These are phyloP conservation scores for Erigeron canadensis DNA, from an alignment of 129 eudicot species.

Conservation along the genomic window DNA sequence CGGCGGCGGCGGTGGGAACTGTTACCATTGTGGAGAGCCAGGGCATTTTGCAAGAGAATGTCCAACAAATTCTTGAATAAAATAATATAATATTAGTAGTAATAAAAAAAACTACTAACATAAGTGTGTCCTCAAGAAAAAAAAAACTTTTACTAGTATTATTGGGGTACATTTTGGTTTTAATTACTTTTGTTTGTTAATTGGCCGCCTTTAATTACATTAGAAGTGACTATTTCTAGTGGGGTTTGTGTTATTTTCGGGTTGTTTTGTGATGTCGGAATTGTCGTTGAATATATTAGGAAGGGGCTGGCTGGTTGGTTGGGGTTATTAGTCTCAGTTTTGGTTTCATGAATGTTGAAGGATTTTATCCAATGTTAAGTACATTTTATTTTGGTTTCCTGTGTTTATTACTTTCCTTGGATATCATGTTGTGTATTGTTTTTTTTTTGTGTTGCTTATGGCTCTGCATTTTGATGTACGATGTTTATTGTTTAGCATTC, in stretches of 20 bases:
- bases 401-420: no score
- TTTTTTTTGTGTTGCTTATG: no score
- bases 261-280: not conserved
- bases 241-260: slow-evolving; percentile 15
- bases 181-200: slow-evolving; percentile 15
- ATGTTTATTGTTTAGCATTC: no score
- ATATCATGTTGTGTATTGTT: no score
- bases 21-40: slow-evolving; percentile 41
- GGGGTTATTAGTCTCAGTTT: no score
- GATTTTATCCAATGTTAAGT: no score
- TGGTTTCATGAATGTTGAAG: no score
- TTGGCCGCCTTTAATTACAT: slow-evolving; percentile 4
- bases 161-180: slow-evolving; percentile 30
- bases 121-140: slow-evolving; percentile 6
- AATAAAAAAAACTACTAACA: slow-evolving; percentile 20
- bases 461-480: no score
- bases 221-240: slow-evolving; percentile 17
- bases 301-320: no score
- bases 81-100: not conserved
- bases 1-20: slow-evolving; percentile 35
- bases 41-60: slow-evolving; percentile 72
- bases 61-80: slow-evolving; percentile 20
- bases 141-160: not conserved
- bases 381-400: no score
- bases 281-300: no score